Conservation (phyloP, 805 yeast genomes). For the Kazachstania africana region DNA sequence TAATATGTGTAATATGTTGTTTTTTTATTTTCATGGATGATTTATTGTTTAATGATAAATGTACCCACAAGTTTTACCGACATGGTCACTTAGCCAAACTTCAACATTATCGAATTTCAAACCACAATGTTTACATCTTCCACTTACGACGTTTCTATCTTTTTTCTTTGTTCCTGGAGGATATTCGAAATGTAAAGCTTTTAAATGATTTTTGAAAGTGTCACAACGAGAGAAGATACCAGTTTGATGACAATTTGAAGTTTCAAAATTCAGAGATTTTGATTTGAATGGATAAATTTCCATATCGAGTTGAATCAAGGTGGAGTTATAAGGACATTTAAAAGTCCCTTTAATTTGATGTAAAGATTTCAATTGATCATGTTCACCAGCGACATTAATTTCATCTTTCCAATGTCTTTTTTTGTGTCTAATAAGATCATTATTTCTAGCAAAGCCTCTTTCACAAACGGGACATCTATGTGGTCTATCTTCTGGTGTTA, state of each 20-base stretch:
- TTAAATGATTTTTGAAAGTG: constrained; percentile 82
- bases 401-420: constrained; percentile 73
- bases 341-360: constrained; percentile 34
- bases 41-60: constrained; percentile 10
- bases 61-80: constrained; percentile 33
- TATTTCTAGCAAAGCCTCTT: constrained; percentile 80
- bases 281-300: constrained; percentile 20
- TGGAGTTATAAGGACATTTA: constrained; percentile 58
- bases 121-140: constrained; percentile 72
- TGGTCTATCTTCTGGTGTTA: constrained; percentile 61
- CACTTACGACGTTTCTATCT: constrained; percentile 55
- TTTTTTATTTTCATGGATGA: background rate
- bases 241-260: constrained; percentile 53
- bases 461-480: constrained; percentile 67
- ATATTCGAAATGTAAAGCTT: constrained; percentile 80
- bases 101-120: constrained; percentile 54
- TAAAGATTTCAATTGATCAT: constrained; percentile 10
- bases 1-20: too few species aligned
- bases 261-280: constrained; percentile 16
- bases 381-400: background rate
- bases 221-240: constrained; percentile 87
- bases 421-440: constrained; percentile 75
- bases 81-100: constrained; percentile 67
- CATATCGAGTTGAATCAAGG: constrained; percentile 21
- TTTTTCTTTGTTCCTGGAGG: constrained; percentile 79